A percentile compares a stretch with the other conserved stretches of the same genome.
These are phyloP conservation scores for Laetiporus sulphureus DNA, from an alignment of 1,284 basidiomycete genomes.

Conservation along the genomic window DNA sequence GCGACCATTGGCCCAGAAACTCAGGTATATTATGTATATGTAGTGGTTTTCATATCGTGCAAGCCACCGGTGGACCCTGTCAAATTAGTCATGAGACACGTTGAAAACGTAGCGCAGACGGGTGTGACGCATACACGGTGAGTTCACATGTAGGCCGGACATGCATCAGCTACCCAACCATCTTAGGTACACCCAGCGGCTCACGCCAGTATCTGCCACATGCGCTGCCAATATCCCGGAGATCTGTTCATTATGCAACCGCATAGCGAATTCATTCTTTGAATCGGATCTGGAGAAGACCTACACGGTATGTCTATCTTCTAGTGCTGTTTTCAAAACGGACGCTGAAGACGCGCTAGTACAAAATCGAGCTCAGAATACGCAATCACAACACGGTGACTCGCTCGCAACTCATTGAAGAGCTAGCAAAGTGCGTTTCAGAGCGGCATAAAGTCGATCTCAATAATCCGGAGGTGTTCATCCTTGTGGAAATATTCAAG, in stretches of 20 bases:
- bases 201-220: constrained; percentile 61
- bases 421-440: constrained; percentile 65
- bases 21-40: no score
- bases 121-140: constrained; percentile 64
- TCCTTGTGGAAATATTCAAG: constrained; percentile 79
- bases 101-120: constrained; percentile 54
- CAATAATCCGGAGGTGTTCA: constrained; percentile 58
- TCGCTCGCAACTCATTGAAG: constrained; percentile 52
- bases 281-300: constrained; percentile 33
- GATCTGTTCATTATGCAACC: constrained; percentile 53
- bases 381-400: constrained; percentile 67
- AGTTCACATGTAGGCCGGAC: no score
- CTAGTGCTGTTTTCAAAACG: no score
- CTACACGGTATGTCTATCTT: constrained; percentile 36
- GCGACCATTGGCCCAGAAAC: no score
- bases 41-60: constrained; percentile 77
- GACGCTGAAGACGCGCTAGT: constrained; percentile 34
- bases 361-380: constrained; percentile 69
- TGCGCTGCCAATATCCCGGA: constrained; percentile 64
- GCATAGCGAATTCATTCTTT: constrained; percentile 47
- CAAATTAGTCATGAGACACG: constrained; percentile 56
- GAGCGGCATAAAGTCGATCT: constrained; percentile 59
- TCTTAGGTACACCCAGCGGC: constrained; percentile 56
- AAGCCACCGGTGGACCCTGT: constrained; percentile 72
- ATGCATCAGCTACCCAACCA: no score